Evolutionary conservation across 345 rosid genomes (phyloP).

Genomic region (Dipteronia sinensis): DNA sequence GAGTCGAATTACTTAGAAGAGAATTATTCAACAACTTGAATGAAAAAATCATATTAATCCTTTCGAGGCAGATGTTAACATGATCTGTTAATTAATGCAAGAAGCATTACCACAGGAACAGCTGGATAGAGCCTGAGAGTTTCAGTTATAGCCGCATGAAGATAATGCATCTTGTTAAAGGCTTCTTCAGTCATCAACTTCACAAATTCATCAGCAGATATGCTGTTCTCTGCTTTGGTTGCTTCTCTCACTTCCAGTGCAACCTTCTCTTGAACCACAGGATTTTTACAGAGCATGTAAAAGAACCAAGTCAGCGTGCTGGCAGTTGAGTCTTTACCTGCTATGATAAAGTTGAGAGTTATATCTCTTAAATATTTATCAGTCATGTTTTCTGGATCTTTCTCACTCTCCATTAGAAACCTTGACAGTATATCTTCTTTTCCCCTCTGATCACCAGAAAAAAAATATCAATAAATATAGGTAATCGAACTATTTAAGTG

Average conservation of each 20-base stretch:
- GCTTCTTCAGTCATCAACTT: constrained; percentile 39
- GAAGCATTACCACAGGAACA: constrained; percentile 41
- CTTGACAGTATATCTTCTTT: constrained; percentile 47
- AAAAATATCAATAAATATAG: not conserved
- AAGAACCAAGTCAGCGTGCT: constrained; percentile 47
- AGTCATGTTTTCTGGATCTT: constrained; percentile 41
- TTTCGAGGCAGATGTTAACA: not conserved
- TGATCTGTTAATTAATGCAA: not conserved
- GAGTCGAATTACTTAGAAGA: no score
- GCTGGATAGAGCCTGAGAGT: constrained; percentile 49
- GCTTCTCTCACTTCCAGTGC: constrained; percentile 30
- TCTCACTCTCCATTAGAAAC: constrained; percentile 46
- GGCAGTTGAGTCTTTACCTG: constrained; percentile 44
- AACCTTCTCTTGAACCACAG: constrained; percentile 34
- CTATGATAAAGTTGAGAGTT: constrained; percentile 46
- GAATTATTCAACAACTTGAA: not conserved
- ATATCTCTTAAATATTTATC: constrained; percentile 46
- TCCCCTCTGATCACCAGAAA: constrained; percentile 24
- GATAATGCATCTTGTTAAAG: constrained; percentile 41
- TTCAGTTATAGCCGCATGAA: constrained; percentile 41
- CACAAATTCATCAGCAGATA: constrained; percentile 28
- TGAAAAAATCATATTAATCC: no score
- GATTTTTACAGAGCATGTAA: constrained; percentile 40
- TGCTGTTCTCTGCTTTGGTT: not conserved
- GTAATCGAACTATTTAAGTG: not conserved